Base-by-base conservation (phyloP, 1,284 basidiomycete species). In the Cryptococcus jaspeensis region DNA sequence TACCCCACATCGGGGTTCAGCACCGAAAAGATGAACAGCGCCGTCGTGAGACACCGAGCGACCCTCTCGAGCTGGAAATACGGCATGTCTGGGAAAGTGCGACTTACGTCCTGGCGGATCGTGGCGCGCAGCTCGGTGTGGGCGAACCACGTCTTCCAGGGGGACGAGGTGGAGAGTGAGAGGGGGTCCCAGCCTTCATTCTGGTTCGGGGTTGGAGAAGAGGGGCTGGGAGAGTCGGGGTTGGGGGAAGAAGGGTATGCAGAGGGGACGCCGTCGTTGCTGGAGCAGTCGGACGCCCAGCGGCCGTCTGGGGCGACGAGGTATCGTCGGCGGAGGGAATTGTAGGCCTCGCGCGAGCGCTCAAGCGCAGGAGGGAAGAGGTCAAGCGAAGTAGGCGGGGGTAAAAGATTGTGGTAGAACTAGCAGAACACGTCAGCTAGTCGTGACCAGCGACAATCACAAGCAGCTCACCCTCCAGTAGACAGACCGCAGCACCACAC, bases 141-240 rank as follows among this genome's bases (percentile, higher is more conserved):
- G 16, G 85, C 81, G 72, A 96, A 97, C 90, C 91, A 96, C 44
- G 87, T 84, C 63, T 85, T 88, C 93, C 93, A 96, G 13, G 92
- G 92, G 74, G 92, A 94, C 85, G 91, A 60, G 5, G 87, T 84
- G 63, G 93, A 87, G 53, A 93, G 79, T 68, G 89, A 92, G 40
- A 96, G 78, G 6, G 93, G 92, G 73, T 96, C 72, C 88, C 86
- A 68, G 87, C 76, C 75, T 85, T 83, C 74, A 70, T 38, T 7
- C n/a, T n/a, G 36, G 3, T 3, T 18, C 18, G 15, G 18, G 20
- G 36, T 53, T 35, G 52, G 18, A 38, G 47, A 45, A 39, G 44
- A 47, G 22, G 51, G 32, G n/a, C 45, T 28, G 9, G 37, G 20
- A 23, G 52, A 50, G 4, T 51, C 9, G 18, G 45, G 42, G 52